Conservation (phyloP, 2,329 filamentous ascomycete genomes). For the Zymoseptoria pseudotritici region DNA sequence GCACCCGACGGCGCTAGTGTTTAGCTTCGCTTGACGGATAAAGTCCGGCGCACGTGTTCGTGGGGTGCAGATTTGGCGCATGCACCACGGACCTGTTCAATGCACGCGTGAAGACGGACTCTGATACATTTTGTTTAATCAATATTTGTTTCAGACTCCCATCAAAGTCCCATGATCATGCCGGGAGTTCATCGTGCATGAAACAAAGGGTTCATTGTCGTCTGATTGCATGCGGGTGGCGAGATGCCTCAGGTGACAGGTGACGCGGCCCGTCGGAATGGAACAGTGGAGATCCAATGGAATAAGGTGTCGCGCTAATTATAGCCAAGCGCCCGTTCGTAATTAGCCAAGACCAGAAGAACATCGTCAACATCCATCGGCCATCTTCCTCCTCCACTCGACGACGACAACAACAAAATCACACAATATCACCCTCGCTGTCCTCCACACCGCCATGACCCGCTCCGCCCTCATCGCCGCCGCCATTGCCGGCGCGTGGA, state of each 20-base stretch:
- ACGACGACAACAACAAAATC: not conserved
- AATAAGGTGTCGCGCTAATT: not conserved
- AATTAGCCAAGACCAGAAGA: not conserved
- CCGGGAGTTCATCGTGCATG: not conserved
- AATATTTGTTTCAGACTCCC: not conserved
- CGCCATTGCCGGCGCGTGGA: conserved; percentile 1
- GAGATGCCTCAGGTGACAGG: not conserved
- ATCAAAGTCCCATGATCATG: not conserved
- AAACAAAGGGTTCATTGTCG: not conserved
- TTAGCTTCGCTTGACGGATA: not conserved
- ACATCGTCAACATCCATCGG: not conserved
- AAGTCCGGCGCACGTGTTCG: not conserved
- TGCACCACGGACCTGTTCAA: not conserved
- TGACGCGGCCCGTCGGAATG: not conserved
- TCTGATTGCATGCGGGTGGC: not conserved
- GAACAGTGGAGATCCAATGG: not conserved
- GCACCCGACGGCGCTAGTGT: no score
- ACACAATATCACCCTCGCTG: not conserved
- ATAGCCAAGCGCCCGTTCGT: not conserved
- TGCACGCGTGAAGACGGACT: not conserved
- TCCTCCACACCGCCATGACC: not conserved
- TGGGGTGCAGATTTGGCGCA: not conserved
- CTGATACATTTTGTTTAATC: not conserved
- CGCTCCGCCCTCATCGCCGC: not conserved
- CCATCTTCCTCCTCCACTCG: not conserved